phyloP scores from a whole-genome alignment of 2,329 filamentous ascomycete species.

The Colletotrichum sp. region DNA sequence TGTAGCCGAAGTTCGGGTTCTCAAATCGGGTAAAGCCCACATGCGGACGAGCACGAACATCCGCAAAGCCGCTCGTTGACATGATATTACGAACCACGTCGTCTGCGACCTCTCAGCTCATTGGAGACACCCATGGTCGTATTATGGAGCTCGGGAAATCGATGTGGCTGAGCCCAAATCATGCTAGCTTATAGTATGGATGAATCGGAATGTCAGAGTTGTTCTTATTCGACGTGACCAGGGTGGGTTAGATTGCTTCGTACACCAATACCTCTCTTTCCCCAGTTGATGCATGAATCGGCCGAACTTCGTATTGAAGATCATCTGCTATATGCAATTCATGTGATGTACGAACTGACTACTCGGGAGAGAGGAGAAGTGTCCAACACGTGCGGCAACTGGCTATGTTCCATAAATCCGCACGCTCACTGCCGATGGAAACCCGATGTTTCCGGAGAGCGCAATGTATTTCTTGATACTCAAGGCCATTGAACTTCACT shows the following conservation, averaged over 20 bases:
- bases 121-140: background rate
- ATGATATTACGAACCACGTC: background rate
- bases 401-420: rapidly evolving
- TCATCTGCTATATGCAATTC: background rate
- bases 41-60: background rate
- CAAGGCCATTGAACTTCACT: background rate
- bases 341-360: background rate
- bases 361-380: background rate
- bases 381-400: rapidly evolving
- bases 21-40: background rate
- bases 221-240: background rate
- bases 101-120: background rate
- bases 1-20: background rate
- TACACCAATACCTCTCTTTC: background rate
- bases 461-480: background rate
- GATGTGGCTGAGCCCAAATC: background rate
- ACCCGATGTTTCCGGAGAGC: background rate
- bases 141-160: background rate
- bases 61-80: background rate
- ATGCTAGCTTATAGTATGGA: background rate
- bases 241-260: background rate
- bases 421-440: background rate
- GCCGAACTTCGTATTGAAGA: background rate
- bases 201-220: background rate
- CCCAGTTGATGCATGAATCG: background rate